These are phyloP conservation scores for Clitoria ternatea DNA, from an alignment of 306 rosid species.

Conservation along the genomic window DNA sequence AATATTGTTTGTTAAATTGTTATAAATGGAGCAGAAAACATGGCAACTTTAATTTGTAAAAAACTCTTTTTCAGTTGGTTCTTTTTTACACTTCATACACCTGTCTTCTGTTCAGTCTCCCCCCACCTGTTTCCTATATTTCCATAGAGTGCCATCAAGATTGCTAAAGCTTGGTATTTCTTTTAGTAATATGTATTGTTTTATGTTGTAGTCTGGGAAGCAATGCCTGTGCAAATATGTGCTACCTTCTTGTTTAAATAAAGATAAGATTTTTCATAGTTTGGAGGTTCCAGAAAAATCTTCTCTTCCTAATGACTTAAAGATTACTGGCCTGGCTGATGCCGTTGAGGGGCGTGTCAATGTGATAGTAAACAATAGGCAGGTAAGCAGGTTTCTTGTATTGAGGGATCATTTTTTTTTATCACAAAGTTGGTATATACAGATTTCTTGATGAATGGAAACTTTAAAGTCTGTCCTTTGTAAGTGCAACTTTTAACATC, in stretches of 20 bases:
- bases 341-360: conserved; percentile 90
- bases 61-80: neutral
- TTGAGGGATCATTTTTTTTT: neutral
- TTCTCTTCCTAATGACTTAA: conserved; percentile 51
- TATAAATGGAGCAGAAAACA: neutral
- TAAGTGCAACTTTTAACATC: conserved; percentile 10
- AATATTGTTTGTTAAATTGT: conserved; percentile 8
- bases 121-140: neutral
- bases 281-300: conserved; percentile 60
- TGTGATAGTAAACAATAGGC: conserved; percentile 66
- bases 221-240: conserved; percentile 81
- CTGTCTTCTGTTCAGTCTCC: conserved; percentile 2
- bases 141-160: conserved; percentile 2
- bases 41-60: neutral
- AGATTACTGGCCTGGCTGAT: conserved; percentile 77
- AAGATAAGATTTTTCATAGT: conserved; percentile 45
- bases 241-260: conserved; percentile 66
- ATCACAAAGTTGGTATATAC: conserved; percentile 8
- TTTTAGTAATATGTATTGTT: conserved; percentile 19
- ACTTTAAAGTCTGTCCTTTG: neutral
- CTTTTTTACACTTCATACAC: neutral
- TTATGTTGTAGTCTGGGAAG: conserved; percentile 77
- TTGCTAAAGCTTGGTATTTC: conserved; percentile 23
- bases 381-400: conserved; percentile 47
- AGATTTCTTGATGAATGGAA: conserved; percentile 10